These are phyloP conservation scores for Naematelia encephala DNA, from an alignment of 768 basidiomycete genomes.

Conservation along the genomic window DNA sequence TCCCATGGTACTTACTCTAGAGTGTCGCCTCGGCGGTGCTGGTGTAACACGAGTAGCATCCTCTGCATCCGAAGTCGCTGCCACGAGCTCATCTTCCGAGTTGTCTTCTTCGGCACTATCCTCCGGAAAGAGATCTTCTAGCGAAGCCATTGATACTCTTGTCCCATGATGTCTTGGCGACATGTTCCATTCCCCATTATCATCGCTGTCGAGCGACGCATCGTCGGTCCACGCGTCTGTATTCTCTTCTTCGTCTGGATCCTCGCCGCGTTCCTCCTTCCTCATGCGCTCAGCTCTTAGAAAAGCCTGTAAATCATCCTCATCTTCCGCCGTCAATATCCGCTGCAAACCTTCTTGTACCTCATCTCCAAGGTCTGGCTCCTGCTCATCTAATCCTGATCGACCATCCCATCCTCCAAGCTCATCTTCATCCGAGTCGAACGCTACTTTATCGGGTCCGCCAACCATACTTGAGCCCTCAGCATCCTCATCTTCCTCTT, in stretches of 20 bases:
- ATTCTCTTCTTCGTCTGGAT: conserved; percentile 5
- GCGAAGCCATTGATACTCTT: not conserved
- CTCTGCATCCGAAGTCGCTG: conserved; percentile 8
- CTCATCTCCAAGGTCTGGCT: not conserved
- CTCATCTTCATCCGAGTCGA: conserved; percentile 34
- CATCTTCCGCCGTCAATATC: conserved; percentile 28
- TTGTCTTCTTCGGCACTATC: conserved; percentile 1
- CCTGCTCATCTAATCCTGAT: conserved; percentile 23
- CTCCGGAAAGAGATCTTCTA: conserved; percentile 4
- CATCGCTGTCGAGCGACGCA: not conserved
- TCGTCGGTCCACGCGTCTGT: conserved; percentile 9
- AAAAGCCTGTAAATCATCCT: conserved; percentile 31
- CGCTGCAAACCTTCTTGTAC: not conserved
- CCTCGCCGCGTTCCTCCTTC: conserved; percentile 5
- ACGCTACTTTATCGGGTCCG: not conserved
- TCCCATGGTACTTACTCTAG: too few relatives aligned
- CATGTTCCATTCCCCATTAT: not conserved
- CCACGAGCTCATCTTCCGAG: conserved; percentile 5
- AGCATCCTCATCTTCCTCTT: conserved; percentile 14
- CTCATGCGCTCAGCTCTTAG: conserved; percentile 19
- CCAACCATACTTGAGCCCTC: conserved; percentile 1
- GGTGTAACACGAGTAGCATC: conserved; percentile 8
- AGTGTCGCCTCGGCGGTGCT: not conserved
- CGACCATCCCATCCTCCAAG: conserved; percentile 31
- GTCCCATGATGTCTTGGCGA: not conserved